Evolutionary conservation across 2,329 filamentous ascomycete species (phyloP), one percentile per base, ranked within the genome.

Genomic region (Pseudopithomyces maydicus): DNA sequence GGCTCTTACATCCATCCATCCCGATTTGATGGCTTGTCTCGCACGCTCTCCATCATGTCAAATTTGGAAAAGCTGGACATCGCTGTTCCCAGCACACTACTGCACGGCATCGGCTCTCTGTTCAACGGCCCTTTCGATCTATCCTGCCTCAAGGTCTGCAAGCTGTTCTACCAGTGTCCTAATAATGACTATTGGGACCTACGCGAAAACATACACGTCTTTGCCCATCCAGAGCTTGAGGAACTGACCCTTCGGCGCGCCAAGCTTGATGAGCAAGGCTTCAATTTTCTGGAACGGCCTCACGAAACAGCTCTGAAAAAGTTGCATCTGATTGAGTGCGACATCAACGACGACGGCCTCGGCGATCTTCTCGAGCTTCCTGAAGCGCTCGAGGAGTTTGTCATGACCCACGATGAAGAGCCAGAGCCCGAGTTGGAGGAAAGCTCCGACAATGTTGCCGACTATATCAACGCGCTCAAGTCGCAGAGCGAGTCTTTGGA

Each of bases 91-190:
- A 69, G 71, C 36, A 61, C 64, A 39, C 54, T 73, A 2, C 49
- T 72, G 26, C 68, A 67, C 33, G 70, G 70, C 12, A 72, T 73
- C 32, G 70, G 70, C 3, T 66, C 64, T 15, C 55, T 73, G 14
- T 73, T 73, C 66, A 73, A 73, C 19, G 70, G 70, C 7, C 70
- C 70, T 0, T 73, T 73, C 55, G 70, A 73, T 33, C 62, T 73
- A 17, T 64, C 70, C 15, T 73, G 68, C 39, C 63, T 73, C 22
- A 73, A 73, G 50, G 61, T 60, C 6, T 73, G 70, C 43, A 67
- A 62, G 23, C 41, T 73, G 41, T 73, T 71, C 51, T 73, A 73
- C 52, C 69, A 73, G 56, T 69, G 67, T 54, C 58, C 69, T 45
- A 65, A 72, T 32, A 66, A 72, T 39, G 65, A 61, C 3, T 73